Evolutionary conservation across 495 filamentous ascomycete genomes (phyloP), one percentile per base, ranked within the genome.

Genomic region (Hyaloscypha bicolor): DNA sequence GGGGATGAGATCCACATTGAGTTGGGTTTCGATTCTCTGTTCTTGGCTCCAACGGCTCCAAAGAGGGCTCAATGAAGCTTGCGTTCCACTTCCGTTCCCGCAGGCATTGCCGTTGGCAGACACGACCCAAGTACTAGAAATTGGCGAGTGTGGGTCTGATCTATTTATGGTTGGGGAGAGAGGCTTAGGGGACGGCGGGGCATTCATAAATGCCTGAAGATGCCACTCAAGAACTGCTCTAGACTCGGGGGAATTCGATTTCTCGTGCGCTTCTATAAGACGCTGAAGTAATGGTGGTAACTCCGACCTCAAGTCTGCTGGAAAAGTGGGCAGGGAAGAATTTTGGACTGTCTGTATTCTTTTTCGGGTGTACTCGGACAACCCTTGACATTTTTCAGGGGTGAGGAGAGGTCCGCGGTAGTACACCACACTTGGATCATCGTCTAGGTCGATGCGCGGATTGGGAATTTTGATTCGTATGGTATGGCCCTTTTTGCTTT

Each of bases 371-470:
- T 48, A 6, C 42, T 48, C 42, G 4, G 42, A 19, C 16, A 48
- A 16, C 16, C 11, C 42, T 14, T 0, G 42, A 19, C 14, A n/a
- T 6, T 56, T n/a, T 22, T 9, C 8, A 6, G 53, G 53, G 9
- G 30, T 31, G 11, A 55, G 63, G 14, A 65, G 22, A 42, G 53
- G 53, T 3, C 57, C 64, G 37, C 33, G 64, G 31, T 60, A 66
- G 56, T 66, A 66, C 8, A 66, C 37, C 16, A 55, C 31, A n/a
- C 56, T 33, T 1, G 64, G 64, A 66, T 66, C 64, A 55, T 66
- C 64, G 21, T 35, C n/a, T 22, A 42, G 39, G 32, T 66, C 56
- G 8, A 53, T 11, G 8, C n/a, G 11, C 14, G 19, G 9, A 42
- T 57, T 56, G 48, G 6, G 21, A 4, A 6, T 56, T 14, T 55